Percentiles rank a stretch among this genome's conserved stretches.
phyloP scores from a whole-genome alignment of 2,329 filamentous ascomycete genomes.

The Coleophoma crateriformis region DNA sequence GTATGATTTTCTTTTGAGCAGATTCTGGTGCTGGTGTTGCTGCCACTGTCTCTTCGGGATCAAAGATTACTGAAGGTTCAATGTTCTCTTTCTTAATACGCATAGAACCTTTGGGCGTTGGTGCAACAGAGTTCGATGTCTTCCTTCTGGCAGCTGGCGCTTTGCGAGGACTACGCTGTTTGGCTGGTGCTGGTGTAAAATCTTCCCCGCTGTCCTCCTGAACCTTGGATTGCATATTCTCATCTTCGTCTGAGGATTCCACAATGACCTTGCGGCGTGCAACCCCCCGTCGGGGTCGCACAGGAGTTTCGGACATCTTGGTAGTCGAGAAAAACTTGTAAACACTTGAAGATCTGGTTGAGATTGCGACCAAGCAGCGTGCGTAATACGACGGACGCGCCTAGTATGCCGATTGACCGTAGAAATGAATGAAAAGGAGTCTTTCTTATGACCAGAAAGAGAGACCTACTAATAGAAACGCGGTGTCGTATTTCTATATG shows the following conservation, averaged over 20 bases:
- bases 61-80: slow-evolving; percentile 57
- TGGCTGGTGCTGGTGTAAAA: slow-evolving; percentile 65
- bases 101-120: slow-evolving; percentile 24
- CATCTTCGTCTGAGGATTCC: slow-evolving; percentile 72
- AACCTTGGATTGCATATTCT: slow-evolving; percentile 56
- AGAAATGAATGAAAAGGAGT: too few relatives aligned
- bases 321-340: background rate
- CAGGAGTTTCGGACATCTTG: slow-evolving; percentile 28
- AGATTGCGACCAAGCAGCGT: too few relatives aligned
- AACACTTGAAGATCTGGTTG: too few relatives aligned
- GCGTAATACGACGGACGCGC: too few relatives aligned
- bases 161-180: slow-evolving; percentile 47
- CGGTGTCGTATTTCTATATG: too few relatives aligned
- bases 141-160: slow-evolving; percentile 46
- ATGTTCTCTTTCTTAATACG: slow-evolving; percentile 39
- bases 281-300: slow-evolving; percentile 53
- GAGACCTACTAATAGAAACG: too few relatives aligned
- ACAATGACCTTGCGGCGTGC: slow-evolving; percentile 67
- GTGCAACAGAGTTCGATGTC: slow-evolving; percentile 24
- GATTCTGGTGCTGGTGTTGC: slow-evolving; percentile 45
- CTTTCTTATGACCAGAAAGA: too few relatives aligned
- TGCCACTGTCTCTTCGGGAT: slow-evolving; percentile 46
- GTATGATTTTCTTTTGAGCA: slow-evolving; percentile 48
- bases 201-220: slow-evolving; percentile 67
- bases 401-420: too few relatives aligned